Evolutionary conservation across 345 rosid genomes (phyloP), one percentile per base, ranked within the genome.

Genomic region (Salix suchowensis): DNA sequence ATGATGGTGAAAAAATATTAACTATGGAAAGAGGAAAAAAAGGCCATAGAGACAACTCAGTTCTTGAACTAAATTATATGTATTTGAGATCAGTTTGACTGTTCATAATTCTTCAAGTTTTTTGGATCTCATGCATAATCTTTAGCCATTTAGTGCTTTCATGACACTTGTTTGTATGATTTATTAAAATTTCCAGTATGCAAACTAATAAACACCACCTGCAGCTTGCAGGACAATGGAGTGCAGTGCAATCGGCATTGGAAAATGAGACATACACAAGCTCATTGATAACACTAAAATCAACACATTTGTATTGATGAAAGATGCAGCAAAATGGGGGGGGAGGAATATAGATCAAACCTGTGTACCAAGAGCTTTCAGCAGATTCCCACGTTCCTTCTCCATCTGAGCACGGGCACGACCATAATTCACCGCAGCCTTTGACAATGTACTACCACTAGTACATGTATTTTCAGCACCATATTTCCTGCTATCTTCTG

Each of bases 331-430:
- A 76, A 6, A 37, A 42, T 16, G 60, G n/a, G n/a, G n/a, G n/a
- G n/a, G n/a, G n/a, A n/a, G n/a, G n/a, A n/a, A n/a, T n/a, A 58
- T 23, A 23, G 44, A 68, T 75, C 88, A 73, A 75, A 92, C 98
- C 97, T 94, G 97, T n/a, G 97, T 92, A 61, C 97, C 96, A 26
- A 94, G 84, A 74, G 94, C 88, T 84, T 94, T 94, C 87, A 90
- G 82, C 80, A 94, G 80, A 85, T 82, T 86, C 74, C 91, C 97
- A 26, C 87, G 93, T 76, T 92, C 97, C 85, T 91, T 91, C 85
- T 94, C 98, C 91, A 94, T 90, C 67, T 88, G 91, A 83, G 93
- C 89, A 55, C 91, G 88, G 76, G 96, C 94, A 68, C 83, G 86
- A 54, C 92, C 92, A 66, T 80, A 90, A 77, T 77, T 83, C 69